Percentiles rank a stretch among this genome's conserved stretches.
Conservation (phyloP, 108 stramenopile genomes). For the Ochromonas danica region DNA sequence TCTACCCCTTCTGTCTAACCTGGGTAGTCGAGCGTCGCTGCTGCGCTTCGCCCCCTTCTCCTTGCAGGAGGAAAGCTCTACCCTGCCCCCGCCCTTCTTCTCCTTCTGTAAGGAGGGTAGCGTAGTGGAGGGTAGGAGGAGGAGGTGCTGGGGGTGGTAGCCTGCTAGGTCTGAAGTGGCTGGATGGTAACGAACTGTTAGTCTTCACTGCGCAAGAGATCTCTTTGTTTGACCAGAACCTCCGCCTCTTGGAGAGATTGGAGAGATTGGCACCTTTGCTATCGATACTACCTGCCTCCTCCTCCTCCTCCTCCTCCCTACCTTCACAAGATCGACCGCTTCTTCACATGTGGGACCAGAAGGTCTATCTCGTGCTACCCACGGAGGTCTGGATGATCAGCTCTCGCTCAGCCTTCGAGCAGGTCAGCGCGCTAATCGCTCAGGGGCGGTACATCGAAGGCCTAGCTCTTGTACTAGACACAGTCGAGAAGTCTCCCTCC, state of each 20-base stretch:
- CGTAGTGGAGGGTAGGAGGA: slow-evolving; percentile 13
- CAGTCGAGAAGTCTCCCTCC: slow-evolving; percentile 11
- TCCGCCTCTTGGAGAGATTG: slow-evolving; percentile 8
- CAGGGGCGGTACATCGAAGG: slow-evolving; percentile 9
- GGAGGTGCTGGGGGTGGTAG: slow-evolving; percentile 12
- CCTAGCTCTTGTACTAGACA: slow-evolving; percentile 19
- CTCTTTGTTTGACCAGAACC: slow-evolving; percentile 15
- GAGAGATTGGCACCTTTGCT: slow-evolving; percentile 8
- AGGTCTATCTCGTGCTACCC: slow-evolving; percentile 10
- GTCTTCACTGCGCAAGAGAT: slow-evolving; percentile 14
- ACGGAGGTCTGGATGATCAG: not conserved
- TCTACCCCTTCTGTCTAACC: not conserved
- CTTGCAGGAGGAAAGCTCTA: too few relatives aligned
- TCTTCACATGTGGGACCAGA: slow-evolving; percentile 11
- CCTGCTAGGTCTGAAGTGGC: slow-evolving; percentile 13
- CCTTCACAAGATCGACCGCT: slow-evolving; percentile 9
- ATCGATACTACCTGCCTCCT: slow-evolving; percentile 14
- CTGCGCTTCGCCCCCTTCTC: too few relatives aligned
- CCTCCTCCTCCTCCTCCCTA: slow-evolving; percentile 8
- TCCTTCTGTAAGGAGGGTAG: too few relatives aligned
- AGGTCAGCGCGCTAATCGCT: not conserved
- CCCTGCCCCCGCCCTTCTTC: too few relatives aligned
- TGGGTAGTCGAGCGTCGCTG: too few relatives aligned
- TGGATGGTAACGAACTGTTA: slow-evolving; percentile 15
- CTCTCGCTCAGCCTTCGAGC: not conserved